Evolutionary conservation across 2,329 filamentous ascomycete species (phyloP), one percentile per base, ranked within the genome.

Genomic region (Dothistroma pini): DNA sequence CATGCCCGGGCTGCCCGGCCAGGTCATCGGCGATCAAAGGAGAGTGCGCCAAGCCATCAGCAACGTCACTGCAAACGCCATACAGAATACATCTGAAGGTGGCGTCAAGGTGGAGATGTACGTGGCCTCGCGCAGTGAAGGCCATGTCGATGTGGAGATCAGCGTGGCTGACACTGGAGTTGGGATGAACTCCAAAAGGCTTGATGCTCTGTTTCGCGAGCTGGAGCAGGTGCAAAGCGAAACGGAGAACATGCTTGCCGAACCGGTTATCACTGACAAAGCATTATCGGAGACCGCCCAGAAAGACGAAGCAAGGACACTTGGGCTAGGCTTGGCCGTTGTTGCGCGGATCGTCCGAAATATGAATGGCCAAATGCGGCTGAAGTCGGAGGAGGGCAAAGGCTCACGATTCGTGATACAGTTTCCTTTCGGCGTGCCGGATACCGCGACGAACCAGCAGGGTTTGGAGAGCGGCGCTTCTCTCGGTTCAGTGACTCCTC

Each of bases 281-380:
- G 34, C 64, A 9, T 38, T 68, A 14, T 54, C 66, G 5, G 75
- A 76, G 14, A 63, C 74, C 2, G 49, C 59, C 1, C 75, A 75
- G 35, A 65, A 69, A 4, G 49, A 73, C 1, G 72, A 70, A 60
- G 56, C 66, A 19, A 76, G 78, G 10, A 86, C 86, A 0, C 76
- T 96, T 0, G 93, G 93, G 0, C 82, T 96, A 10, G 93, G 92
- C 0, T 81, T 96, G n/a, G 92, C 92, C 0, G 82, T 96, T 12
- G 92, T 96, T n/a, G 89, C 90, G 16, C 85, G 92, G 41, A 90
- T 91, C 38, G 82, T 96, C 34, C 85, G 87, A n/a, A 96, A 92
- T 70, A 95, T 96, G 90, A 88, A 93, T 61, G 93, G 92, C 0
- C 92, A 96, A 70, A 75, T 96, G 32, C 86, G 91, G 1, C 77